These are phyloP conservation scores for Penicillium canescens DNA, from an alignment of 495 filamentous ascomycete genomes.

Conservation along the genomic window DNA sequence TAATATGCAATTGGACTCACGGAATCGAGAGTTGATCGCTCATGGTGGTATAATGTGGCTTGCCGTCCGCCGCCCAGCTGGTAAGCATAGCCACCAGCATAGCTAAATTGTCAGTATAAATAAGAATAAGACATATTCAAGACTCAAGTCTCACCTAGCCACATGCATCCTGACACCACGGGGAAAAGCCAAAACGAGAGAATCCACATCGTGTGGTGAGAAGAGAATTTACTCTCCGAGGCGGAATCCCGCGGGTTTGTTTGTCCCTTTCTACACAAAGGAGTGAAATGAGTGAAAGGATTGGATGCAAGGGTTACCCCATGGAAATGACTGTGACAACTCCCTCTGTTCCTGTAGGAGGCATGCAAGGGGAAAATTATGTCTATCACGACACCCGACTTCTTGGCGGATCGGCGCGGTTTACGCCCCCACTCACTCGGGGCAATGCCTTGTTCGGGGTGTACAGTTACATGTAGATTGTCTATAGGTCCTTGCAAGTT, in stretches of 20 bases:
- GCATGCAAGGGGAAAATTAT: not conserved
- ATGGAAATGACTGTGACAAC: no score
- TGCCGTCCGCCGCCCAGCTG: slow-evolving; percentile 60
- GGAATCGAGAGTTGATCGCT: slow-evolving; percentile 56
- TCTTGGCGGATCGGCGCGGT: no score
- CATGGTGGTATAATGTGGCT: slow-evolving; percentile 63
- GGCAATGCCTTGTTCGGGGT: no score
- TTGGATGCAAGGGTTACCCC: slow-evolving; percentile 2
- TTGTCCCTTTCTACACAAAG: not conserved
- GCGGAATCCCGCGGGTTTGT: not conserved
- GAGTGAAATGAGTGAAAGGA: not conserved
- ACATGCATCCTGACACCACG: slow-evolving; percentile 65
- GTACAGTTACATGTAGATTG: no score
- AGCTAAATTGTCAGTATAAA: slow-evolving; percentile 24
- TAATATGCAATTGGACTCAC: slow-evolving; percentile 35
- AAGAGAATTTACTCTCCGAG: not conserved
- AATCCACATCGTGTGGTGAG: slow-evolving; percentile 22
- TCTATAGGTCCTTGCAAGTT: no score
- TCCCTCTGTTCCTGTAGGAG: no score
- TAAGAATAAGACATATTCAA: not conserved
- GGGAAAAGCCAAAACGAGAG: slow-evolving; percentile 65
- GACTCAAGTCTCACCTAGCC: slow-evolving; percentile 54
- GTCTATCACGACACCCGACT: no score
- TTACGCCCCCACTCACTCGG: no score
- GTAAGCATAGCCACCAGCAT: slow-evolving; percentile 62